Evolutionary conservation across 2,329 filamentous ascomycete species (phyloP).

Genomic region (Fusarium subglutinans): DNA sequence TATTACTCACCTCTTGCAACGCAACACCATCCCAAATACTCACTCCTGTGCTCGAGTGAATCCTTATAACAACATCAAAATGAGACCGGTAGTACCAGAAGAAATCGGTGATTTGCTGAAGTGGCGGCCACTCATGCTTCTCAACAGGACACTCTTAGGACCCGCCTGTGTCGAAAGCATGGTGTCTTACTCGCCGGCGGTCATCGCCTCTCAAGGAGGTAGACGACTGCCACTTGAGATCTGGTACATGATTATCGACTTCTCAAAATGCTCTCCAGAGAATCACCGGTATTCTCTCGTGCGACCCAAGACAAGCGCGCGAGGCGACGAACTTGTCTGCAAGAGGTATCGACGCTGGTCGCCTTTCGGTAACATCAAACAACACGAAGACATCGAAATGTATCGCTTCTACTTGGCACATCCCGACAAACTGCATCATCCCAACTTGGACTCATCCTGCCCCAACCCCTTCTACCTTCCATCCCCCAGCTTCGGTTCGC

Average conservation of each 20-base stretch:
- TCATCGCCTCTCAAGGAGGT: not conserved
- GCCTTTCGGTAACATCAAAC: not conserved
- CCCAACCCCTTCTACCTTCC: not conserved
- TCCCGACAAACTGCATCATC: not conserved
- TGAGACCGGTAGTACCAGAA: not conserved
- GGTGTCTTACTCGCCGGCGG: not conserved
- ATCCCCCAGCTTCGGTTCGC: not conserved
- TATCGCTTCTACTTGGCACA: not conserved
- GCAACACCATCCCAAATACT: too few relatives aligned
- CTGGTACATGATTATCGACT: not conserved
- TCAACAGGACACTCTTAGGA: not conserved
- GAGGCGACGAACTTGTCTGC: not conserved
- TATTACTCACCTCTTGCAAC: not conserved
- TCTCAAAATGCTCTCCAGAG: fast-evolving
- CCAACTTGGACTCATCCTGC: not conserved
- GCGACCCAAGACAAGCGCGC: not conserved
- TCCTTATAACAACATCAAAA: not conserved
- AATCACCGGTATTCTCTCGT: not conserved
- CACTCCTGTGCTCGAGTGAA: too few relatives aligned
- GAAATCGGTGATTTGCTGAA: not conserved
- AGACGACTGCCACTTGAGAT: not conserved
- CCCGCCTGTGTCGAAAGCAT: not conserved
- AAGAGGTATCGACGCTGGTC: not conserved
- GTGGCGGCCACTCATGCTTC: not conserved
- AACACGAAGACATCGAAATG: fast-evolving